Evolutionary conservation across 208 protist species (phyloP), one percentile per base, ranked within the genome.

Genomic region (Trypanosoma congolense): DNA sequence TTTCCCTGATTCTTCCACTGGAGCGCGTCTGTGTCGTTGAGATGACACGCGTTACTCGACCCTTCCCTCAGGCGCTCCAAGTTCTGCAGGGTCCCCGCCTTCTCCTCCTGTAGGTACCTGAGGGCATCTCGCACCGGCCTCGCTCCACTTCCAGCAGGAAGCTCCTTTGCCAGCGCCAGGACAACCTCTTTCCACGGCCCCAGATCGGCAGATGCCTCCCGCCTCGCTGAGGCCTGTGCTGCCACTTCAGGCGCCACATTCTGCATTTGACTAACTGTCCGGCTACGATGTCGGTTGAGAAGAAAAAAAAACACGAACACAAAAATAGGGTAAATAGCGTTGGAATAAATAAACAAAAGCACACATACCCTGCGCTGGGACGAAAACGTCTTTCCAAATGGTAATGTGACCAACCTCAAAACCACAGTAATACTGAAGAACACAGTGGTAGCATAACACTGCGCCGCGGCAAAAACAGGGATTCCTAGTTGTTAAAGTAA

Each of bases 1-100:
- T 85, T 89, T 28, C 87, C 87, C 41, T 78, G 80, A 30, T 87
- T 72, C 56, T 93, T 91, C 87, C 87, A 91, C 53, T 64, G 33
- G n/a, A 75, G 29, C 31, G 87, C 82, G 30, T 83, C 65, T 1
- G 45, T 40, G 24, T 91, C 73, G 48, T 82, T 73, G 8, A 85
- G 45, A 21, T 68, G 56, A 41, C 67, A 67, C 4, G 77, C 75
- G 9, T 28, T 33, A 14, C 50, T 42, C 5, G 68, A 64, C 30
- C 59, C 62, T 24, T 56, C 58, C 22, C 66, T 56, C 14, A 93
- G 44, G 16, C 52, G 21, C 26, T 84, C 77, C 28, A 84, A 41
- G 1, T 45, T 65, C 14, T 31, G 30, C 25, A 80, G 73, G 24
- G 80, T 54, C 14, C 72, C 53, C 1, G 79, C 56, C 42, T 24